Percentiles rank a stretch among this genome's conserved stretches.
These are phyloP conservation scores for Umbelopsis vinacea DNA, from an alignment of 192 early-diverging fungal species.

Conservation along the genomic window DNA sequence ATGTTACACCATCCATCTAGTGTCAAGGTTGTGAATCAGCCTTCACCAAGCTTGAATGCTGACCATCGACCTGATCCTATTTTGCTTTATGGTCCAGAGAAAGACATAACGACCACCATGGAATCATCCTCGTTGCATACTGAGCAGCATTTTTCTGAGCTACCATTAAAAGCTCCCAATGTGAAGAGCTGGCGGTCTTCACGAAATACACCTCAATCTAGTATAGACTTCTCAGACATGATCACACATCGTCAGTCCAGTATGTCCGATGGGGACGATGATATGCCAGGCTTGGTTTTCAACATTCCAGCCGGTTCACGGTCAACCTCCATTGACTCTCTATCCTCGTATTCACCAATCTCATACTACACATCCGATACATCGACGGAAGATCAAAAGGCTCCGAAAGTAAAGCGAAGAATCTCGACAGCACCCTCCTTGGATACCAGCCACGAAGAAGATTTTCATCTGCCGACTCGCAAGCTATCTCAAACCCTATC, in stretches of 20 bases:
- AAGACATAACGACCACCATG: not conserved
- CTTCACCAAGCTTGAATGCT: not conserved
- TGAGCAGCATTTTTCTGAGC: constrained; percentile 7
- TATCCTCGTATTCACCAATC: not conserved
- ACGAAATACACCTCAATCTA: not conserved
- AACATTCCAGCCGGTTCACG: constrained; percentile 4
- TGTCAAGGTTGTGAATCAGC: not conserved
- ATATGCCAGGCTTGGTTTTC: constrained; percentile 5
- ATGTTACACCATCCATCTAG: constrained; percentile 9
- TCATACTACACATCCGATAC: not conserved
- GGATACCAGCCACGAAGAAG: not conserved
- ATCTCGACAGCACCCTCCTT: not conserved
- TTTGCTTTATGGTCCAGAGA: not conserved
- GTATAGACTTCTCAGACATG: not conserved
- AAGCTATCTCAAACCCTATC: not conserved
- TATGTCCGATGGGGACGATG: not conserved
- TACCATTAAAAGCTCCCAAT: not conserved
- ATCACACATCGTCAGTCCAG: not conserved
- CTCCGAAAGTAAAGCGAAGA: not conserved
- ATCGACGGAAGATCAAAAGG: not conserved
- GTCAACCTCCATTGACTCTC: constrained; percentile 14
- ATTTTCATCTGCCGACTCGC: constrained; percentile 9
- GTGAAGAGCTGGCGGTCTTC: not conserved
- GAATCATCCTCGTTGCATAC: not conserved
- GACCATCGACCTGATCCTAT: not conserved